Evolutionary conservation across 129 eudicot species (phyloP).

Genomic region (Lactuca sativa): DNA sequence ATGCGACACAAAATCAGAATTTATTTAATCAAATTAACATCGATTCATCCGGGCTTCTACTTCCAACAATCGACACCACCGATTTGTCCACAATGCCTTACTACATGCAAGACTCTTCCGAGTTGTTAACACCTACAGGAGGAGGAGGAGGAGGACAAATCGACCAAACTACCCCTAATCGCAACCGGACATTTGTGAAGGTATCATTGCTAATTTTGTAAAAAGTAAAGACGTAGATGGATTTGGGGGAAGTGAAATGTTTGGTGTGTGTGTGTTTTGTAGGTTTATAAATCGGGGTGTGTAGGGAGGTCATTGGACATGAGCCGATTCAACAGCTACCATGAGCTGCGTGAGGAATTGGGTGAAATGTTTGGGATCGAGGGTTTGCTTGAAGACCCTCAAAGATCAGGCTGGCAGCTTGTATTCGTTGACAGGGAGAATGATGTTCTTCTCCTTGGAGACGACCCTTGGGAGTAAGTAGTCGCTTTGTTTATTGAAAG

Average conservation of each 20-base stretch:
- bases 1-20: conserved; percentile 57
- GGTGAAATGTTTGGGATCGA: conserved; percentile 94
- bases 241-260: neutral
- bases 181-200: conserved; percentile 73
- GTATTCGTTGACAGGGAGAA: conserved; percentile 99
- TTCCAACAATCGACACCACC: conserved; percentile 57
- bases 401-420: conserved; percentile 99
- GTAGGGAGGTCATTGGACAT: conserved; percentile 98
- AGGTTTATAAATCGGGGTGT: conserved; percentile 92
- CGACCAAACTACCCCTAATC: conserved; percentile 33
- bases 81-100: conserved; percentile 71
- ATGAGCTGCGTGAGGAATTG: conserved; percentile 84
- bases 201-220: conserved; percentile 23
- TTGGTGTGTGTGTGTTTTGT: conserved; percentile 14
- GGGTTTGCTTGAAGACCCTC: conserved; percentile 95
- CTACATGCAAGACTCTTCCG: conserved; percentile 75
- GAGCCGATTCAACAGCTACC: conserved; percentile 94
- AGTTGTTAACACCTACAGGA: conserved; percentile 59
- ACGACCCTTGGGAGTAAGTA: conserved; percentile 99
- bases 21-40: conserved; percentile 50
- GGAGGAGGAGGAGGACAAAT: conserved; percentile 45
- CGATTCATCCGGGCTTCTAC: conserved; percentile 77
- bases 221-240: too few relatives aligned
- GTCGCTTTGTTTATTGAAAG: too few relatives aligned
- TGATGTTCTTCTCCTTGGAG: conserved; percentile 99